Evolutionary conservation across 2,329 filamentous ascomycete genomes (phyloP), one percentile per base, ranked within the genome.

Genomic region (Colletotrichum sp.): DNA sequence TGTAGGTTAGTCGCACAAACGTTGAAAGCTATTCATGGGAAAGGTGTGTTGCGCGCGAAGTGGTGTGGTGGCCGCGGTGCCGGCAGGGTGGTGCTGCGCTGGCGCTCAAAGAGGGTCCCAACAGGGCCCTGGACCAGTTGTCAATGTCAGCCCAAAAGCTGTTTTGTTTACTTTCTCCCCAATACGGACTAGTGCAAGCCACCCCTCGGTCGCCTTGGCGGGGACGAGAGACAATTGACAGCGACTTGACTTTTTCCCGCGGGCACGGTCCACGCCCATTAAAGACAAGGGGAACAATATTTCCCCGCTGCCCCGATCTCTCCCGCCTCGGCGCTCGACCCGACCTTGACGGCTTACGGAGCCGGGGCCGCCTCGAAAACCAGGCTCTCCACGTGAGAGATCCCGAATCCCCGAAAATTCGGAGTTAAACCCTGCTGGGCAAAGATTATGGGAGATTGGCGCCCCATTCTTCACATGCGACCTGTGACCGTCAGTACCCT

Each of bases 111-210:
- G n/a, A 34, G 32, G 28, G 62, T 34, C n/a, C n/a, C 8, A 21
- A 49, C 72, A 66, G 36, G 70, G 49, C 34, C 73, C 59, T 65
- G 65, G 65, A 21, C 44, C 65, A 65, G 39, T 76, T 76, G 44
- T 52, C 44, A 52, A 21, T 60, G 65, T 74, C 74, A 65, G 39
- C n/a, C 57, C 62, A 26, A 63, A 52, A 67, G 26, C 13, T 32
- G n/a, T 32, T 76, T 77, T 77, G 76, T 77, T 77, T 77, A 77
- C 76, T 71, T 77, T 74, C 26, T 44, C 16, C 65, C 57, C 1
- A 12, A 59, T 72, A 2, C 2, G 60, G 64, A 15, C n/a, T 76
- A 75, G 74, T 21, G 34, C 34, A 18, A 39, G 44, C 28, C 8
- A 8, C 32, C 63, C 44, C 59, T 76, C 66, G 28, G 34, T 44